phyloP scores from a whole-genome alignment of 257 asterid species.

The Penstemon davidsonii region DNA sequence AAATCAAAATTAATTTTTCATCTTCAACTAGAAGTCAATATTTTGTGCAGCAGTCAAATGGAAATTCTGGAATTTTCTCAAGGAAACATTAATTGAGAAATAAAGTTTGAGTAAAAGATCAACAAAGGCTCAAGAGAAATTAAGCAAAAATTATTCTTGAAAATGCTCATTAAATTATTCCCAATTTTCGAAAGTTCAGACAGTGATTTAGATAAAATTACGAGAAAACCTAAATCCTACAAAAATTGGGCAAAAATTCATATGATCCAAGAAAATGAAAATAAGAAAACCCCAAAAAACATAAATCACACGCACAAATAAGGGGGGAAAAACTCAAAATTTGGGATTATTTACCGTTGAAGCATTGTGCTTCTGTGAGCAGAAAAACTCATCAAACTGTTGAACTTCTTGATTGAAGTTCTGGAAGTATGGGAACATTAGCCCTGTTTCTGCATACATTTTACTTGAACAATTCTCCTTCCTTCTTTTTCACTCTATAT shows the following conservation, averaged over 20 bases:
- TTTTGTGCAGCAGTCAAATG: slow-evolving; percentile 25
- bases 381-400: slow-evolving; percentile 55
- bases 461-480: slow-evolving; percentile 2
- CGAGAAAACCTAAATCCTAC: slow-evolving; percentile 2
- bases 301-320: neutral
- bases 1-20: slow-evolving; percentile 5
- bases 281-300: neutral
- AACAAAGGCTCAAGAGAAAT: neutral
- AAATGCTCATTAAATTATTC: slow-evolving; percentile 16
- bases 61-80: slow-evolving; percentile 15
- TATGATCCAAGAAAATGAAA: slow-evolving; percentile 14
- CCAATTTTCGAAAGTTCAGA: slow-evolving; percentile 15
- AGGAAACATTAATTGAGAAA: neutral
- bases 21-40: slow-evolving; percentile 16
- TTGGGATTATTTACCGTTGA: slow-evolving; percentile 46
- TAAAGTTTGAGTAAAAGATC: neutral
- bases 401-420: slow-evolving; percentile 60
- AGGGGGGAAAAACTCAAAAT: slow-evolving; percentile 24
- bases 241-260: neutral
- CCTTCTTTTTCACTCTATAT: neutral
- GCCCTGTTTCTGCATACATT: slow-evolving; percentile 81
- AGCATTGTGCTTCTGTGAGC: slow-evolving; percentile 52
- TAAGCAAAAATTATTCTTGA: slow-evolving; percentile 12
- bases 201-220: neutral
- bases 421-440: slow-evolving; percentile 65